Evolutionary conservation across 2,329 filamentous ascomycete species (phyloP), one percentile per base, ranked within the genome.

Genomic region (Uncinocarpus reesii): DNA sequence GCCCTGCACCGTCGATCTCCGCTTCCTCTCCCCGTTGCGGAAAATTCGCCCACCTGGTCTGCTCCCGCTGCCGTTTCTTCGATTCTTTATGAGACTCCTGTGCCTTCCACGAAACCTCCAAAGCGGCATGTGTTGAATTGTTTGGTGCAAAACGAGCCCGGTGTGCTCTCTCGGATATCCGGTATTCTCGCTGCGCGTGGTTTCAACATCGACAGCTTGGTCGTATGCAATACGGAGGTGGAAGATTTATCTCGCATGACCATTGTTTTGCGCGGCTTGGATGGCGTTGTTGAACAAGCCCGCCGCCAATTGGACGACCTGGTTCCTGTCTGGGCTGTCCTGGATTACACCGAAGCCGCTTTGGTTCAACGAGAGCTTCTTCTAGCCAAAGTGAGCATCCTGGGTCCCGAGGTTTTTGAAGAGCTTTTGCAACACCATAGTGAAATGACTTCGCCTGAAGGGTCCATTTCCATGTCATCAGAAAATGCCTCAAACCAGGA

Each of bases 201-300:
- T 56, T 98, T 98, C 80, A 98, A 98, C 74, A 98, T 98, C 62
- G 92, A 98, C 76, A 94, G 86, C 47, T 75, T 98, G 55, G 92
- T 98, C 48, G 92, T 98, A 53, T 98, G 92, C 75, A 92, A 86
- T 69, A 98, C 92, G 53, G 92, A 98, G 70, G 89, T 98, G 21
- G 86, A 90, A 60, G 92, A 98, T 62, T 76, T 98, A 46, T 95
- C 87, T 28, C 88, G 92, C 63, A 98, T 98, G 92, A 98, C 92
- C 49, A 96, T 98, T 62, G 92, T 98, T 56, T 77, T 98, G 45
- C 88, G 88, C 48, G 92, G 92, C 11, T 89, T 95, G 70, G 92
- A 96, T 61, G 88, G 87, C 43, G 53, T 55, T 15, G 88, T 98
- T 23, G 92, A 98, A 75, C 92, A 98, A 72, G 92, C 92, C 48